Base-by-base conservation (phyloP, 495 filamentous ascomycete genomes). In the Venustampulla echinocandica region DNA sequence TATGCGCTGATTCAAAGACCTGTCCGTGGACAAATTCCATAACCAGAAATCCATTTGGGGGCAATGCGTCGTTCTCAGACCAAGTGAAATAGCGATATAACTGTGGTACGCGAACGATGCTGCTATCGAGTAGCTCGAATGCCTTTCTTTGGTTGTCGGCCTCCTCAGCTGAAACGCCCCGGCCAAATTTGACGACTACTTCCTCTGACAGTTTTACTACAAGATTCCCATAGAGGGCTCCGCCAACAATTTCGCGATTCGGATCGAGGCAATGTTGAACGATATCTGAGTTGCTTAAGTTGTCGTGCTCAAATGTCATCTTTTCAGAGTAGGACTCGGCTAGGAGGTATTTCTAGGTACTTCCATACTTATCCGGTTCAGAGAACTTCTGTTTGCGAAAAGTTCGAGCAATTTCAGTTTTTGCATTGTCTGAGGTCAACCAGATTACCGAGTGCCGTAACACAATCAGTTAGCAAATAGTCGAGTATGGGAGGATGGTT, bases 1-100 rank as follows among this genome's bases (percentile, higher is more conserved):
- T 47, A 17, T 58, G 51, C 1, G 59, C 47, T 10, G 53, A 51
- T 32, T 60, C 52, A n/a, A 61, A 33, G 10, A 57, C 39, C 47
- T 50, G 51, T n/a, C 61, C 58, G 21, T 59, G 21, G 15, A 66
- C 55, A 45, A 56, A 63, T 32, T 63, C 60, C 60, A 65, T 64
- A 22, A 65, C 49, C n/a, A 65, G 54, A 55, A 62, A 66, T 0
- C 62, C 63, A n/a, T n/a, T n/a, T n/a, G n/a, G n/a, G n/a, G n/a
- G n/a, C n/a, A n/a, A n/a, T n/a, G n/a, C n/a, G n/a, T n/a, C n/a
- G 22, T 34, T 34, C 7, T 27, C n/a, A 11, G 49, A 40, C 28
- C 56, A 40, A 14, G 18, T 40, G 50, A 64, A 65, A 42, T 56
- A 64, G 32, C 46, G 46, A 54, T 61, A 58, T 3, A 63, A 56